Conservation (phyloP, 1,284 basidiomycete genomes). For the Austroboletus sp. region DNA sequence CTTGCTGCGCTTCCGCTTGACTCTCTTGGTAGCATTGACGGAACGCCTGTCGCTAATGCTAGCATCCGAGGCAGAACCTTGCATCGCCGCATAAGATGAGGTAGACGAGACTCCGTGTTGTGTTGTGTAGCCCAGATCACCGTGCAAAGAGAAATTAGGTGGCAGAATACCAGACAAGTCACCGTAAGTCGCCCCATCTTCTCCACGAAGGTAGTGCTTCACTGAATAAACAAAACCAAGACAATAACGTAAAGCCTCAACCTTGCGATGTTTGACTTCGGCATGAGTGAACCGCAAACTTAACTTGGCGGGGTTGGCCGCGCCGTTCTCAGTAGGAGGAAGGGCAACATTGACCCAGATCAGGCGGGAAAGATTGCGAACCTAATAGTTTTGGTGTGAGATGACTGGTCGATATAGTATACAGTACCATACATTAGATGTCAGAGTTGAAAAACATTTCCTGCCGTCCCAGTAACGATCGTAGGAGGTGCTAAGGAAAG, state of each 20-base stretch:
- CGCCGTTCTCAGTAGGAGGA: constrained; percentile 48
- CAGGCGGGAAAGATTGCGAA: constrained; percentile 56
- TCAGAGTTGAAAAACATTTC: constrained; percentile 68
- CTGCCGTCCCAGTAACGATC: constrained; percentile 81
- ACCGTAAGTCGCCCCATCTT: constrained; percentile 60
- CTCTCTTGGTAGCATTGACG: constrained; percentile 61
- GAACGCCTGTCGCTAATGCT: constrained; percentile 32
- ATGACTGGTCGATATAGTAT: constrained; percentile 10
- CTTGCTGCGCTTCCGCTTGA: constrained; percentile 61
- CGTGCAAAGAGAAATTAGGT: constrained; percentile 44
- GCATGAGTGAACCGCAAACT: constrained; percentile 41
- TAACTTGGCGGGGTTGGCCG: constrained; percentile 41
- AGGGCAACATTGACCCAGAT: constrained; percentile 76
- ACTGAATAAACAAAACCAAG: constrained; percentile 63
- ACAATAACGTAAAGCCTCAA: constrained; percentile 61
- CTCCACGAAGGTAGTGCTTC: constrained; percentile 73
- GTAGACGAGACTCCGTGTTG: constrained; percentile 25
- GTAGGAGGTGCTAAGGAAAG: constrained; percentile 58
- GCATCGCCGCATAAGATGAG: constrained; percentile 39
- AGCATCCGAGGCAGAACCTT: constrained; percentile 24
- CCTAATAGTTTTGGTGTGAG: constrained; percentile 28
- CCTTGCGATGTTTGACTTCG: constrained; percentile 65
- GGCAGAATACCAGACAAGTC: constrained; percentile 68
- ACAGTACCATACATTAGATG: constrained; percentile 47
- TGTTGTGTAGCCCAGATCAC: constrained; percentile 38